Conservation (phyloP, 1,284 basidiomycete species). For the Fomitopsis pinicola region DNA sequence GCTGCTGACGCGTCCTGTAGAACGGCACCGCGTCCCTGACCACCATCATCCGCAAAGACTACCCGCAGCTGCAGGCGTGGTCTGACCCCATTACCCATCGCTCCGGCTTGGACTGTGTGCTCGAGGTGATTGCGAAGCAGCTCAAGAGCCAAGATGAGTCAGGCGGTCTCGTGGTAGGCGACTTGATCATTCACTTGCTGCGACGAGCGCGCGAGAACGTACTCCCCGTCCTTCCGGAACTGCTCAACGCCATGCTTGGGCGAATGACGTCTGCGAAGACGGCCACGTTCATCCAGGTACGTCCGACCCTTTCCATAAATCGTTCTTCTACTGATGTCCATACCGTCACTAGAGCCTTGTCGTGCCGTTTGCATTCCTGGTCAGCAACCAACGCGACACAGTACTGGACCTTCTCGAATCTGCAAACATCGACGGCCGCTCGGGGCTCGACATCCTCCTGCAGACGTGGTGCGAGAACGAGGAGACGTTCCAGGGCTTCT, state of each 20-base stretch:
- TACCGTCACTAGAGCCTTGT: slow-evolving; percentile 62
- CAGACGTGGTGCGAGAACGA: slow-evolving; percentile 92
- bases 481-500: slow-evolving; percentile 92
- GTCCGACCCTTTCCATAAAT: slow-evolving; percentile 9
- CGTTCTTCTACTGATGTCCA: neutral
- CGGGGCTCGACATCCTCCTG: slow-evolving; percentile 77
- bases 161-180: slow-evolving; percentile 89
- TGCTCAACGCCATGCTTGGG: slow-evolving; percentile 79
- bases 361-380: slow-evolving; percentile 90
- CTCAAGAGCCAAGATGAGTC: slow-evolving; percentile 80
- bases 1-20: slow-evolving; percentile 32
- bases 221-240: slow-evolving; percentile 78
- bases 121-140: slow-evolving; percentile 73
- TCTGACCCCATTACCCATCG: slow-evolving; percentile 55
- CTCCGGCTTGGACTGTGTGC: slow-evolving; percentile 70
- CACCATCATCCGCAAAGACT: slow-evolving; percentile 83
- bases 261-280: slow-evolving; percentile 84
- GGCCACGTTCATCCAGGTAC: slow-evolving; percentile 82
- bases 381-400: slow-evolving; percentile 73
- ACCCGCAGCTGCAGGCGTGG: slow-evolving; percentile 77
- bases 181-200: slow-evolving; percentile 90
- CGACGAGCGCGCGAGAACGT: slow-evolving; percentile 76
- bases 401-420: slow-evolving; percentile 74
- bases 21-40: slow-evolving; percentile 84
- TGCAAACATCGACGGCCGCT: slow-evolving; percentile 51